Conservation (phyloP, 2,329 filamentous ascomycete species). For the Tympanopsis confertula region DNA sequence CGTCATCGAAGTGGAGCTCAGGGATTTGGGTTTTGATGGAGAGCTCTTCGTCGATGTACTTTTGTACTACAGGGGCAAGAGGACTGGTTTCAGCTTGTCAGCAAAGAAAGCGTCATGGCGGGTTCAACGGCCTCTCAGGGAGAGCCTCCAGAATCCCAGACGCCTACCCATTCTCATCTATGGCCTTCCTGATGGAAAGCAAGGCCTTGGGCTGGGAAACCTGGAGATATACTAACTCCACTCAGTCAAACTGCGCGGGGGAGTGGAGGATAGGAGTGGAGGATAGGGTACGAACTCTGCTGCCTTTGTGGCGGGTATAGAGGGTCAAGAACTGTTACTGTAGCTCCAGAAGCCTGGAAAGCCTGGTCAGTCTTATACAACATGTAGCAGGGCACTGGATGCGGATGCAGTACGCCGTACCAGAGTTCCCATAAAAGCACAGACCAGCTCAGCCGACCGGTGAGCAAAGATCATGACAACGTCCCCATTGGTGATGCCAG, state of each 20-base stretch:
- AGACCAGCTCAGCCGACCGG: conserved; percentile 66
- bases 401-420: conserved; percentile 15
- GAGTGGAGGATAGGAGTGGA: too few relatives aligned
- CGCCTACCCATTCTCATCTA: conserved; percentile 52
- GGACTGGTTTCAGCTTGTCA: conserved; percentile 30
- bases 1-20: conserved; percentile 57
- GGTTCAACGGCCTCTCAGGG: too few relatives aligned
- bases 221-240: conserved; percentile 76
- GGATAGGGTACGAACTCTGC: too few relatives aligned
- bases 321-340: conserved; percentile 63
- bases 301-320: conserved; percentile 72
- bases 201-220: conserved; percentile 65
- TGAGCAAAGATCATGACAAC: conserved; percentile 90
- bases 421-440: conserved; percentile 68
- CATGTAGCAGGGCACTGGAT: background rate
- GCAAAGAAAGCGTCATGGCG: conserved; percentile 3
- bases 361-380: conserved; percentile 33
- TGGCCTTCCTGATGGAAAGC: conserved; percentile 63
- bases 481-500: conserved; percentile 66
- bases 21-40: conserved; percentile 65
- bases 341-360: conserved; percentile 46
- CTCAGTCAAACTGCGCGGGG: too few relatives aligned
- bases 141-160: conserved; percentile 24
- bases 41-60: conserved; percentile 64
- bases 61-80: conserved; percentile 32